Base-by-base conservation (phyloP, 176 grass and related monocot species). In the Typha latifolia region DNA sequence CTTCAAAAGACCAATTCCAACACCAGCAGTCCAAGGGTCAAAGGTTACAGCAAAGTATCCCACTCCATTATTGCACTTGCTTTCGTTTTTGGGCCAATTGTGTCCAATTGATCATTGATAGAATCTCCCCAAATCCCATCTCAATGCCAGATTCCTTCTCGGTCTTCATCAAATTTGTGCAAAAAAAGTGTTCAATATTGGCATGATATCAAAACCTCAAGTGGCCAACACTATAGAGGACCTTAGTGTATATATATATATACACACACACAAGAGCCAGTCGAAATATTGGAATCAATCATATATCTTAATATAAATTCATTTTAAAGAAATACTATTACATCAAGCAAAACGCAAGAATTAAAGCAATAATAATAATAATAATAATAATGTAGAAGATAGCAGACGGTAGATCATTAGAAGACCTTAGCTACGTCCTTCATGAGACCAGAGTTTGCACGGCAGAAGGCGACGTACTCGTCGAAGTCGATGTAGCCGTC, bases 361-460 rank as follows among this genome's bases (percentile, higher is more conserved):
- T 43, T 43, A 5, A 16, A 19, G 16, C 15, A 3, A 18, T 18
- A 59, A 59, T n/a, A 21, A 59, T 21, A 19, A 59, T 11, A 59
- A 9, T 0, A 12, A 10, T 8, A 22, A 59, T 0, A 57, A 21
- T 15, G 20, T 52, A 51, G 24, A 26, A 26, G 24, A 0, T 29
- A 16, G 12, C n/a, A 56, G 4, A 59, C 0, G 16, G 10, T 19
- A 59, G 27, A 29, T 29, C 4, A 59, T 79, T 74, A 89, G 80
- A 94, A 94, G 82, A 89, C 85, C 90, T 94, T 94, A 10, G 90
- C 90, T 49, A 94, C 85, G 68, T 94, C 90, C 79, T 89, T 95
- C 86, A 86, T 90, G 81, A 95, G 91, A 0, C 91, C 86, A 13
- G 91, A 75, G 78, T 95, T 95, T 27, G 86, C 81, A 73, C 75